Conservation (phyloP, 768 basidiomycete species). For the Phylloporus sp. region DNA sequence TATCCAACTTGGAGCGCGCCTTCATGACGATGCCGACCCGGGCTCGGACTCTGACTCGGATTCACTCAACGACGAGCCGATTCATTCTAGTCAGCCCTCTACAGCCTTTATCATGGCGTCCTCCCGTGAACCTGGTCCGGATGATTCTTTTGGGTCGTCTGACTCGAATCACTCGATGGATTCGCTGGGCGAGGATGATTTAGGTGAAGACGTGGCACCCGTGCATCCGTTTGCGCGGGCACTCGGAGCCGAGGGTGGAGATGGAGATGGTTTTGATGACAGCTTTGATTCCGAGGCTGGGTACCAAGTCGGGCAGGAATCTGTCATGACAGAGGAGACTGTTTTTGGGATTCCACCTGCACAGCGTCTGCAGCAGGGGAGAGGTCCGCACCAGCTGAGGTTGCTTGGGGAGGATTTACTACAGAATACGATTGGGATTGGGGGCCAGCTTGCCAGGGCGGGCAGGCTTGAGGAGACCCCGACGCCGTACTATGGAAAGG, state of each 20-base stretch:
- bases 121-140: conserved; percentile 27
- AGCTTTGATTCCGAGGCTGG: conserved; percentile 45
- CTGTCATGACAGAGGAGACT: conserved; percentile 52
- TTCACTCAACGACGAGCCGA: conserved; percentile 51
- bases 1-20: conserved; percentile 8
- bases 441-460: conserved; percentile 44
- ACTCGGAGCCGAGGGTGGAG: conserved; percentile 27
- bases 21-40: conserved; percentile 8
- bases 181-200: conserved; percentile 45
- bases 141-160: conserved; percentile 40
- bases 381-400: conserved; percentile 35
- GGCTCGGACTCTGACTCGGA: conserved; percentile 58
- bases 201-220: conserved; percentile 38
- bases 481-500: conserved; percentile 44
- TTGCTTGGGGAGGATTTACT: conserved; percentile 63
- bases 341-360: conserved; percentile 66
- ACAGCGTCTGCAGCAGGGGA: conserved; percentile 34
- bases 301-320: conserved; percentile 17
- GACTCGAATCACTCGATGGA: conserved; percentile 60
- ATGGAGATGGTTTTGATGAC: conserved; percentile 49
- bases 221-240: conserved; percentile 59
- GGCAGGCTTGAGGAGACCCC: conserved; percentile 63
- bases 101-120: conserved; percentile 68
- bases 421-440: conserved; percentile 61
- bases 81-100: conserved; percentile 61